Base-by-base conservation (phyloP, 768 basidiomycete species). In the Termitomyces sp. region DNA sequence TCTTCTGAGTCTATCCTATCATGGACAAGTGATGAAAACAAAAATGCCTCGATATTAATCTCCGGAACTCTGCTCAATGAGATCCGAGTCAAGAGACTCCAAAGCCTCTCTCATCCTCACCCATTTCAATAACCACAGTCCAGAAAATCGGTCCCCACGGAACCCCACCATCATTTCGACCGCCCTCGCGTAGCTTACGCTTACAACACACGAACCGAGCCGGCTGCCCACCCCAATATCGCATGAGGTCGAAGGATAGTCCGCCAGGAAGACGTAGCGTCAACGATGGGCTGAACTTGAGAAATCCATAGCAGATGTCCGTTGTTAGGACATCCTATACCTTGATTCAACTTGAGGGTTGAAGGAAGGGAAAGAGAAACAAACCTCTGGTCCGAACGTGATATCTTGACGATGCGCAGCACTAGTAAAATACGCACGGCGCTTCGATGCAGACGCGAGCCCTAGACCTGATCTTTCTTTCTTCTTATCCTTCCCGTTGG, bases 181-280 rank as follows among this genome's bases (percentile, higher is more conserved):
- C 62, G 14, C 55, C 57, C 59, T 7, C 48, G 61, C 11, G 63
- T 62, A 55, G 53, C 58, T 69, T 73, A 56, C 71, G 67, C 65
- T 89, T 80, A 66, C 89, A 91, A 68, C 95, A 96, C 23, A 92
- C 78, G 69, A 96, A 98, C 23, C 83, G 79, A 34, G 95, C 91
- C 0, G 91, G 93, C 71, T 95, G 94, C 25, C 92, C 90, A 63
- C 96, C 93, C 95, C 95, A 98, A 66, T 96, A 96, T 63, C 82
- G 77, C 68, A 89, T 80, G 34, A 98, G 73, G 67, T 93, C 90
- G 65, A 98, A 92, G 0, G 82, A 82, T 19, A 96, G 71, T 0
- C 92, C 90, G 11, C 89, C 92, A 0, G 95, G 94, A 2, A 98
- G 77, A 29, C 84, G 81, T 4, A 95, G 75, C 25, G 83, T 77